Evolutionary conservation across 169 alveolate genomes (phyloP).

Genomic region (Neospora caninum): DNA sequence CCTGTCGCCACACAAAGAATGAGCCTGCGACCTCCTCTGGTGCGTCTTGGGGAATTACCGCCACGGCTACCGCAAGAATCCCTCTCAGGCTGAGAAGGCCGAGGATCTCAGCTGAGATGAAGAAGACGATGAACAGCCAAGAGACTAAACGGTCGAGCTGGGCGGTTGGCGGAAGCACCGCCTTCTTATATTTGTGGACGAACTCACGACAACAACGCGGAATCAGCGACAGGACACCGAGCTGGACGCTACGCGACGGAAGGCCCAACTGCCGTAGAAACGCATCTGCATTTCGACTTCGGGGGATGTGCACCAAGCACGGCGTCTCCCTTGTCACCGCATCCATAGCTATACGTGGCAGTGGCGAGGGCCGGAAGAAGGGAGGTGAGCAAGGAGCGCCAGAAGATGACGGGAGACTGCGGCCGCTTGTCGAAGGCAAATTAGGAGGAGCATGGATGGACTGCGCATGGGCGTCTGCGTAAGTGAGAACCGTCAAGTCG

Average conservation of each 20-base stretch:
- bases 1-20: not conserved
- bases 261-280: not conserved
- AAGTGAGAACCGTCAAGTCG: not conserved
- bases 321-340: slow-evolving; percentile 26
- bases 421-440: not conserved
- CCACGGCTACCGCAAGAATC: not conserved
- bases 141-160: slow-evolving; percentile 9
- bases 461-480: slow-evolving; percentile 37
- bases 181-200: not conserved
- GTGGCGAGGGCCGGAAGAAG: slow-evolving; percentile 31
- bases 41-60: not conserved
- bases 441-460: not conserved
- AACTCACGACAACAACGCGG: not conserved
- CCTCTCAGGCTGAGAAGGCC: not conserved
- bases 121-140: not conserved
- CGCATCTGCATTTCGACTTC: not conserved
- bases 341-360: slow-evolving; percentile 20
- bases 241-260: not conserved
- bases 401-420: not conserved
- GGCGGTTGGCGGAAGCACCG: not conserved
- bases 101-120: not conserved
- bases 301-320: slow-evolving; percentile 16
- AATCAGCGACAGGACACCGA: not conserved
- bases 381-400: not conserved
- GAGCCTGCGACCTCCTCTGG: too few species aligned